phyloP scores from a whole-genome alignment of 352 stramenopile genomes.

The Blastocystis sp. region DNA sequence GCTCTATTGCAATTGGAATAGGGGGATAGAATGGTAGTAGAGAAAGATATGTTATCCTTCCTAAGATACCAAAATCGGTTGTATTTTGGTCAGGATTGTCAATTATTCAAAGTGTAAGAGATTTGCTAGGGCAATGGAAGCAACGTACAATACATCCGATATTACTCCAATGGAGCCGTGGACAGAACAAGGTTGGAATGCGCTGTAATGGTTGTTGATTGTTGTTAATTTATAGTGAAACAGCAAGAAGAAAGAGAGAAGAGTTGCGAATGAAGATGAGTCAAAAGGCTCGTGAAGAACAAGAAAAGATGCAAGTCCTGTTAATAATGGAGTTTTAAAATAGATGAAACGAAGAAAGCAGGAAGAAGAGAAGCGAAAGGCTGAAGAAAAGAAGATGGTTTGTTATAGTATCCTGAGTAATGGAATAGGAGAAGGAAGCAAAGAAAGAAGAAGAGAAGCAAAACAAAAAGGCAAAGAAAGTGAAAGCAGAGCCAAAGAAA shows the following conservation, averaged over 20 bases:
- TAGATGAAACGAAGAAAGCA: constrained; percentile 20
- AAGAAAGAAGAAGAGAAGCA: constrained; percentile 6
- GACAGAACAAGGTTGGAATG: constrained; percentile 43
- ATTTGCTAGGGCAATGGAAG: neutral
- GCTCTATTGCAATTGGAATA: neutral
- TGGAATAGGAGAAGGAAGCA: constrained; percentile 1
- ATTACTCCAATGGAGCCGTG: constrained; percentile 5
- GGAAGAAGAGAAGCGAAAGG: neutral
- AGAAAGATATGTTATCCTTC: neutral
- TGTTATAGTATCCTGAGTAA: neutral
- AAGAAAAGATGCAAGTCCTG: constrained; percentile 29
- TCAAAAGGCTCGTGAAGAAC: constrained; percentile 2
- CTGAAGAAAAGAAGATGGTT: constrained; percentile 6
- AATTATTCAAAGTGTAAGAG: neutral
- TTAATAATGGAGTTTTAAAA: neutral
- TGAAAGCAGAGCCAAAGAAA: neutral
- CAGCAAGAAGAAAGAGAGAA: neutral
- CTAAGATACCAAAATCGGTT: neutral
- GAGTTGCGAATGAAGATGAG: constrained; percentile 32
- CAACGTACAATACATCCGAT: neutral
- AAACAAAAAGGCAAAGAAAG: neutral
- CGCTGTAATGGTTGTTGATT: neutral
- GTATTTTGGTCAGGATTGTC: neutral
- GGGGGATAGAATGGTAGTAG: neutral
- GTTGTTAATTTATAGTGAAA: neutral